Conservation (phyloP, 345 rosid genomes). For the Theobroma cacao region DNA sequence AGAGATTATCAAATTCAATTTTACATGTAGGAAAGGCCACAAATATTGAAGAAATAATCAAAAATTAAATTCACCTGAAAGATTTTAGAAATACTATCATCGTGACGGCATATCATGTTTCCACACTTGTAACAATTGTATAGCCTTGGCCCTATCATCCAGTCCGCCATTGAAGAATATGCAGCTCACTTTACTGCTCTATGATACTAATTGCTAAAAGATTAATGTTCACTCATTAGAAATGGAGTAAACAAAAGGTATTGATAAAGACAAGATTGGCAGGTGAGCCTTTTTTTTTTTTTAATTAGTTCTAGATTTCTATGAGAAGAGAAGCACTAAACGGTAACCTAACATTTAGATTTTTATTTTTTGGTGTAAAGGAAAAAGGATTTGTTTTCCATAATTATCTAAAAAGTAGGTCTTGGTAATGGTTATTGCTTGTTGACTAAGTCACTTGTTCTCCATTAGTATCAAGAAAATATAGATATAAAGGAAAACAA, state of each 20-base stretch:
- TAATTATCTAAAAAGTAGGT: too few relatives aligned
- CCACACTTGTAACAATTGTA: constrained; percentile 46
- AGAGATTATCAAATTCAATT: not conserved
- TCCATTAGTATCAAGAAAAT: too few relatives aligned
- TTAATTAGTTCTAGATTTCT: too few relatives aligned
- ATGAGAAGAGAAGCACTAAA: not conserved
- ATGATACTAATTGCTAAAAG: too few relatives aligned
- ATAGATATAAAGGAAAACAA: too few relatives aligned
- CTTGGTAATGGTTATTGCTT: too few relatives aligned
- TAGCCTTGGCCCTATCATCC: constrained; percentile 22
- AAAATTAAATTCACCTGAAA: constrained; percentile 41
- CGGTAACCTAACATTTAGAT: not conserved
- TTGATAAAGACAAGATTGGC: constrained; percentile 8
- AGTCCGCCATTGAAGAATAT: constrained; percentile 28
- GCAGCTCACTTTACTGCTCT: too few relatives aligned
- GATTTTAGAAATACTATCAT: constrained; percentile 38
- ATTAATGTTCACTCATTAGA: too few relatives aligned
- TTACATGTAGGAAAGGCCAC: too few relatives aligned
- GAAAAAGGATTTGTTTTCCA: too few relatives aligned
- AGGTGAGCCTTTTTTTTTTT: not conserved
- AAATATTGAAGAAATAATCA: not conserved
- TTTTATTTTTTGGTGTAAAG: too few relatives aligned
- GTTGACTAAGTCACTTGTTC: too few relatives aligned
- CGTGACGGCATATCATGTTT: constrained; percentile 36
- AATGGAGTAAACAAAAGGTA: not conserved